Conservation (phyloP, 169 alveolate genomes). For the Eimeria sp. region DNA sequence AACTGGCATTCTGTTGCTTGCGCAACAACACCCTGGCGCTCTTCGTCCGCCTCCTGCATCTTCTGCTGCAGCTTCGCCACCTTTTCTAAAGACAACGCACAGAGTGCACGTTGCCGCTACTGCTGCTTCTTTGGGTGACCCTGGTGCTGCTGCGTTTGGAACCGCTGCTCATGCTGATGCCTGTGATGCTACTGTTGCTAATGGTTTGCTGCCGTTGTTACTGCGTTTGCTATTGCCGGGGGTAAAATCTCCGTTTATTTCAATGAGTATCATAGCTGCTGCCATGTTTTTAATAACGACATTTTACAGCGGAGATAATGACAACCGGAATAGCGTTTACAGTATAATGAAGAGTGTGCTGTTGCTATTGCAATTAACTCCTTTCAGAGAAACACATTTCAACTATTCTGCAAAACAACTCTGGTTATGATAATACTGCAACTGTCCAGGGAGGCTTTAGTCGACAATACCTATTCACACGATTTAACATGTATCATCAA, state of each 20-base stretch:
- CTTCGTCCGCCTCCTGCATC: slow-evolving; percentile 95
- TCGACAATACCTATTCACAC: no score
- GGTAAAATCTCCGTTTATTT: background rate
- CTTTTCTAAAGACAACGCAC: slow-evolving; percentile 85
- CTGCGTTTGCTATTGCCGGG: background rate
- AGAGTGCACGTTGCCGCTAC: background rate
- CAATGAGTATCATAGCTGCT: no score
- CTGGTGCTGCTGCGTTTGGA: background rate
- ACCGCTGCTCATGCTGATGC: background rate
- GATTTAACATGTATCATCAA: no score
- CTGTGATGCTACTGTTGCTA: background rate
- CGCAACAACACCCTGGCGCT: slow-evolving; percentile 92
- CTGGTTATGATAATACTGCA: no score
- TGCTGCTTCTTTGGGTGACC: background rate
- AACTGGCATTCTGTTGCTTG: slow-evolving; percentile 95
- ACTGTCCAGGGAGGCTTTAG: no score
- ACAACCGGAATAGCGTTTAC: no score
- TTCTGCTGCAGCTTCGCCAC: slow-evolving; percentile 92
- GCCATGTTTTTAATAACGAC: no score
- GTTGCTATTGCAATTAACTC: no score
- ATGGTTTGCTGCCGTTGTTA: background rate
- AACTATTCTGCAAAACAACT: no score
- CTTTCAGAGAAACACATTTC: no score
- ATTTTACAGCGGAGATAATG: no score
- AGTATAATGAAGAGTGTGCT: no score